Evolutionary conservation across 208 protist species (phyloP).

Genomic region (Leishmania gerbilli): DNA sequence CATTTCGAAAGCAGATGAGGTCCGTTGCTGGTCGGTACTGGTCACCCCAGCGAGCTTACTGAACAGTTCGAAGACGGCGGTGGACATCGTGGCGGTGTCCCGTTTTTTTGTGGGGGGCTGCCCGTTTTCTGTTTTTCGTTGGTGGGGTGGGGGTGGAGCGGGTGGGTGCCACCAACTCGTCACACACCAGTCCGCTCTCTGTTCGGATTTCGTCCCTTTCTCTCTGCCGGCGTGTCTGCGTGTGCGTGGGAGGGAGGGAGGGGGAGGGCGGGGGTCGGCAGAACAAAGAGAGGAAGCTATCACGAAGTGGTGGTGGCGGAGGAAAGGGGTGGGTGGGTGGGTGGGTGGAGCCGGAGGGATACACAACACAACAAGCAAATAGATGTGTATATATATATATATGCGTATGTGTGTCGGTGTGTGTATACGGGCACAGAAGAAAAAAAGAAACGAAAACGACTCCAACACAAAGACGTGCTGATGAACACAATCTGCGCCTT

Average conservation of each 20-base stretch:
- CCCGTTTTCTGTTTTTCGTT: background rate
- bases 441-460: background rate
- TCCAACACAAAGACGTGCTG: background rate
- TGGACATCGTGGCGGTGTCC: slow-evolving; percentile 6
- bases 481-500: background rate
- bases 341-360: no score
- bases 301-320: no score
- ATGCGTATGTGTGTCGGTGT: no score
- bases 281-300: background rate
- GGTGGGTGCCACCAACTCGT: background rate
- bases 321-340: no score
- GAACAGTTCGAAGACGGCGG: slow-evolving; percentile 26
- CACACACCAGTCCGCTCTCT: background rate
- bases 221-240: background rate
- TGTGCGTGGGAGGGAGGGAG: background rate
- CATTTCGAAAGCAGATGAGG: background rate
- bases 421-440: background rate
- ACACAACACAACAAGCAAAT: no score
- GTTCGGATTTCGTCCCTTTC: background rate
- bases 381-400: background rate
- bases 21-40: background rate
- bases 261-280: background rate
- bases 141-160: no score
- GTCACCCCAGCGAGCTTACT: slow-evolving; percentile 6
- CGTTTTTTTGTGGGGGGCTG: background rate